A percentile compares a stretch with the other conserved stretches of the same genome.
phyloP scores from a whole-genome alignment of 257 asterid species.

The Pogostemon cablin region DNA sequence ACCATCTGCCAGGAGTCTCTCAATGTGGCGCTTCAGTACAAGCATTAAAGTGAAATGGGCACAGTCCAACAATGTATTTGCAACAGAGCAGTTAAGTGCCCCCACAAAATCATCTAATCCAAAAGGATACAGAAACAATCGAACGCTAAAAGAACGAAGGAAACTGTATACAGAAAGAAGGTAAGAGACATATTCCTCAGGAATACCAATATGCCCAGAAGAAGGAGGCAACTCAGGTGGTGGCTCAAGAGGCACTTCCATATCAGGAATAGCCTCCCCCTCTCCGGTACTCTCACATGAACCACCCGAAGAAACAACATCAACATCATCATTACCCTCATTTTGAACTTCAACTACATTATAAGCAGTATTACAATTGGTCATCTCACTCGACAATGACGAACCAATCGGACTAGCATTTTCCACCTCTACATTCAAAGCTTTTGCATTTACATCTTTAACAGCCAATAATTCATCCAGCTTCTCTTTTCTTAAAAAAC shows the following conservation, averaged over 20 bases:
- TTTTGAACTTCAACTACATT: slow-evolving; percentile 29
- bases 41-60: slow-evolving; percentile 77
- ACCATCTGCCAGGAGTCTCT: slow-evolving; percentile 64
- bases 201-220: slow-evolving; percentile 73
- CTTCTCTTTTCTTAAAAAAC: slow-evolving; percentile 56
- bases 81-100: slow-evolving; percentile 69
- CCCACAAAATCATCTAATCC: slow-evolving; percentile 91
- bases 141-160: slow-evolving; percentile 71
- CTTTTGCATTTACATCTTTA: slow-evolving; percentile 37
- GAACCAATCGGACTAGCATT: slow-evolving; percentile 23
- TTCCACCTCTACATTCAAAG: slow-evolving; percentile 13
- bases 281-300: slow-evolving; percentile 47
- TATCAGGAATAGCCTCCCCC: slow-evolving; percentile 36
- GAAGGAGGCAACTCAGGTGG: slow-evolving; percentile 84
- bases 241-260: slow-evolving; percentile 54
- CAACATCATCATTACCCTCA: slow-evolving; percentile 29
- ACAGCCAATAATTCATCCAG: slow-evolving; percentile 46
- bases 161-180: slow-evolving; percentile 77
- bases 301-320: slow-evolving; percentile 50
- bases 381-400: slow-evolving; percentile 22
- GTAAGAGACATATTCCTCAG: slow-evolving; percentile 64
- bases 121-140: slow-evolving; percentile 75
- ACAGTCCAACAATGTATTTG: slow-evolving; percentile 80
- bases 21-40: slow-evolving; percentile 61
- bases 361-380: slow-evolving; percentile 26